A percentile compares a stretch with the other conserved stretches of the same genome.
phyloP scores from a whole-genome alignment of 306 rosid genomes.

The Cicer pinnatifidum region DNA sequence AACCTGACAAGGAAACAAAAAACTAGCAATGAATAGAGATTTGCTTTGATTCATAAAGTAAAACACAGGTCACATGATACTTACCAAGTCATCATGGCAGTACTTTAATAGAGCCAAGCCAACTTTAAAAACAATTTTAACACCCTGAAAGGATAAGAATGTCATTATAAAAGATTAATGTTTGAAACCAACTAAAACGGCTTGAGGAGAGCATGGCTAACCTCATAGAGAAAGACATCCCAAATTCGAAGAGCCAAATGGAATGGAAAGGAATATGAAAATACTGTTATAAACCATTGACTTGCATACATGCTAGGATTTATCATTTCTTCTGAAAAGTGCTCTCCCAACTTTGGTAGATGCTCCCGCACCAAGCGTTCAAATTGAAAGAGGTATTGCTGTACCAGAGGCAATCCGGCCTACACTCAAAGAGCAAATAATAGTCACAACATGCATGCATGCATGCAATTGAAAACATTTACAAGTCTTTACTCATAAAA shows the following conservation, averaged over 20 bases:
- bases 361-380: slow-evolving; percentile 76
- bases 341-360: slow-evolving; percentile 90
- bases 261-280: slow-evolving; percentile 97
- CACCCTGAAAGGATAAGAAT: slow-evolving; percentile 70
- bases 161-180: slow-evolving; percentile 6
- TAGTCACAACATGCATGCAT: slow-evolving; percentile 15
- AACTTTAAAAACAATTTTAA: slow-evolving; percentile 87
- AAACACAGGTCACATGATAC: slow-evolving; percentile 44
- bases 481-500: slow-evolving; percentile 1
- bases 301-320: slow-evolving; percentile 99
- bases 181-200: slow-evolving; percentile 39
- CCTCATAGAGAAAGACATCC: slow-evolving; percentile 97
- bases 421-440: slow-evolving; percentile 42
- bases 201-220: slow-evolving; percentile 49
- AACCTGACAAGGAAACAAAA: slow-evolving; percentile 53
- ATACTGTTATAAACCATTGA: slow-evolving; percentile 98
- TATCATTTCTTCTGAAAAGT: slow-evolving; percentile 83
- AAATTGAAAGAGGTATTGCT: slow-evolving; percentile 87
- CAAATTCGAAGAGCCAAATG: slow-evolving; percentile 97
- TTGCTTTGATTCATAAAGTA: slow-evolving; percentile 5
- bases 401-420: slow-evolving; percentile 97
- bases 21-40: slow-evolving; percentile 39
- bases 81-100: slow-evolving; percentile 96
- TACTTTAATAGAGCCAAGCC: slow-evolving; percentile 92
- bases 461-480: slow-evolving; percentile 12